Evolutionary conservation across 805 yeast species (phyloP).

Genomic region (Hanseniaspora nectarophila): DNA sequence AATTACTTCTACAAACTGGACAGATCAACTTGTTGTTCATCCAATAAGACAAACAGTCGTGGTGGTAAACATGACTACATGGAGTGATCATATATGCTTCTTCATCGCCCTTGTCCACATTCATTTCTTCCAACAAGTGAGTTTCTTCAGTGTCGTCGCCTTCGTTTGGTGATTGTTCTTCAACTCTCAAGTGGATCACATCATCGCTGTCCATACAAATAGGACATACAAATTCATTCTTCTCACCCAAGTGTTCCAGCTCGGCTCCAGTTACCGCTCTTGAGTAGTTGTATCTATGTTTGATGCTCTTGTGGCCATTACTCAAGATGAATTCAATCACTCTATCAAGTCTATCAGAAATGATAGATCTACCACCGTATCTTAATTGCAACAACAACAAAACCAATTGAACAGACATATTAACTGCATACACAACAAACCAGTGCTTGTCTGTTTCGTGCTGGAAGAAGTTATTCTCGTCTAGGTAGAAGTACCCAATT

Average conservation of each 20-base stretch:
- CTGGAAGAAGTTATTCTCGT: slow-evolving; percentile 48
- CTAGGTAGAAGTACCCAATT: slow-evolving; percentile 45
- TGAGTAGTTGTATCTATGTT: slow-evolving; percentile 17
- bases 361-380: slow-evolving; percentile 15
- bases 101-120: slow-evolving; percentile 16
- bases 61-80: slow-evolving; percentile 80
- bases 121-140: slow-evolving; percentile 13
- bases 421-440: slow-evolving; percentile 36
- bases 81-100: slow-evolving; percentile 74
- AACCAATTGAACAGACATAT: slow-evolving; percentile 51
- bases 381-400: slow-evolving; percentile 49
- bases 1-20: slow-evolving; percentile 76
- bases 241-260: not conserved
- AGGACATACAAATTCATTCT: slow-evolving; percentile 11
- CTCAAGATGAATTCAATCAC: slow-evolving; percentile 33
- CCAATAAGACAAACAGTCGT: slow-evolving; percentile 83
- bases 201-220: slow-evolving; percentile 15
- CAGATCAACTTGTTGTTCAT: slow-evolving; percentile 87
- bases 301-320: slow-evolving; percentile 25
- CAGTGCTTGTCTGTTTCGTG: slow-evolving; percentile 52
- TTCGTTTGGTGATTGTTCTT: not conserved
- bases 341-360: slow-evolving; percentile 17
- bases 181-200: not conserved
- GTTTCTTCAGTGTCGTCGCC: slow-evolving; percentile 17
- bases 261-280: not conserved